Evolutionary conservation across 352 stramenopile genomes (phyloP).

Genomic region (Elongisporangium undulatum): DNA sequence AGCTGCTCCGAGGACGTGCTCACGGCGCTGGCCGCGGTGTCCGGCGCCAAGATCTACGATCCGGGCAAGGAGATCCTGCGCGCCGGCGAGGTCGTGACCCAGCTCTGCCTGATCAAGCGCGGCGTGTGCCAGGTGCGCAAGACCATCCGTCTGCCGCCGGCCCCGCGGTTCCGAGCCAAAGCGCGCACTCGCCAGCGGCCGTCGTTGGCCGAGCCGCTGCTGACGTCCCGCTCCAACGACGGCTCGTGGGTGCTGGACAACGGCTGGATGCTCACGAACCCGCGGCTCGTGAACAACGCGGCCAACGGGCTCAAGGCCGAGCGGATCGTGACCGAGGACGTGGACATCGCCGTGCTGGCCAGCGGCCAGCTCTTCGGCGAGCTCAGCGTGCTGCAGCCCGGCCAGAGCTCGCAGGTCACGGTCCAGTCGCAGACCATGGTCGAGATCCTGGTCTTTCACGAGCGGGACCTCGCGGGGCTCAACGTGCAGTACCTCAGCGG

Average conservation of each 20-base stretch:
- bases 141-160: constrained; percentile 22
- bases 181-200: background rate
- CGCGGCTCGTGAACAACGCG: constrained; percentile 49
- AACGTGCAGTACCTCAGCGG: constrained; percentile 67
- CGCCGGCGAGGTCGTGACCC: constrained; percentile 50
- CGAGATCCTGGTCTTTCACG: constrained; percentile 53
- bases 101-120: constrained; percentile 63
- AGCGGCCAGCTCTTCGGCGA: constrained; percentile 73
- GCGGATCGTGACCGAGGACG: constrained; percentile 26
- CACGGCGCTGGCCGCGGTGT: constrained; percentile 35
- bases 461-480: constrained; percentile 44
- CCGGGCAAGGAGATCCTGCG: constrained; percentile 45
- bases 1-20: constrained; percentile 50
- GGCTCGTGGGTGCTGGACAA: constrained; percentile 78
- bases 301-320: constrained; percentile 15
- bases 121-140: constrained; percentile 71
- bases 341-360: constrained; percentile 54
- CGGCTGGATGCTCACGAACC: constrained; percentile 78
- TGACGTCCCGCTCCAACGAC: constrained; percentile 35
- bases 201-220: background rate
- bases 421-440: constrained; percentile 61
- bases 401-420: constrained; percentile 55
- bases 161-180: background rate
- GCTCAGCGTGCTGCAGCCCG: constrained; percentile 61
- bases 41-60: constrained; percentile 46